Evolutionary conservation across 139 green algal species (phyloP), one percentile per base, ranked within the genome.

Genomic region (Coccomyxa sp.): DNA sequence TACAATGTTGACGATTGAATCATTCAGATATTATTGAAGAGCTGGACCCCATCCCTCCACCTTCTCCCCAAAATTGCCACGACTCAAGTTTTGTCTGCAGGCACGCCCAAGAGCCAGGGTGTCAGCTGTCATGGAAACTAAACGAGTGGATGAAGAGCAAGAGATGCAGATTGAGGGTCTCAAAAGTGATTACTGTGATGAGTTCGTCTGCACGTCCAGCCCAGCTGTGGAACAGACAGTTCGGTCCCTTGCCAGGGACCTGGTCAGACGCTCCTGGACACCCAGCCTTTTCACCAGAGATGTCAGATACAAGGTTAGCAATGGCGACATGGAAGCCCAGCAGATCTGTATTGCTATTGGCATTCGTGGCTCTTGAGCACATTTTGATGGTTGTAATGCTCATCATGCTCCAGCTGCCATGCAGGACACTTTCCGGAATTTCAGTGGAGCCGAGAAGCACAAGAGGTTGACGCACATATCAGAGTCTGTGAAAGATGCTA

Each of bases 211-310:
- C 87, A 96, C 88, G 16, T 86, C 66, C 31, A 89, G 81, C 13
- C 93, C 93, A 0, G 84, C 89, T 7, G 92, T 96, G 76, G 93
- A 96, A 86, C 79, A 89, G 77, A 94, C 87, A 13, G 86, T 96
- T 18, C 82, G 90, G 27, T 67, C 82, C 28, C 77, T 95, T 30
- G 90, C 92, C 0, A 79, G 80, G 11, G 91, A 93, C 82, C 75
- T 92, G 25, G 45, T 86, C 67, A 83, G 89, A 1, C 85, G 86
- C 63, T 82, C 79, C 12, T 89, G 87, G 84, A 91, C 88, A 12
- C 67, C 67, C 17, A 77, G 32, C 31, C 74, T 94, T 13, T 90
- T 89, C 31, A 59, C 82, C 13, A 80, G 60, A 38, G 83, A 82
- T 32, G 86, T 92, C 18, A 81, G 78, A 25, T 92, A 92, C 30